Base-by-base conservation (phyloP, 441 rosid genomes). In the Gossypium gossypioides region DNA sequence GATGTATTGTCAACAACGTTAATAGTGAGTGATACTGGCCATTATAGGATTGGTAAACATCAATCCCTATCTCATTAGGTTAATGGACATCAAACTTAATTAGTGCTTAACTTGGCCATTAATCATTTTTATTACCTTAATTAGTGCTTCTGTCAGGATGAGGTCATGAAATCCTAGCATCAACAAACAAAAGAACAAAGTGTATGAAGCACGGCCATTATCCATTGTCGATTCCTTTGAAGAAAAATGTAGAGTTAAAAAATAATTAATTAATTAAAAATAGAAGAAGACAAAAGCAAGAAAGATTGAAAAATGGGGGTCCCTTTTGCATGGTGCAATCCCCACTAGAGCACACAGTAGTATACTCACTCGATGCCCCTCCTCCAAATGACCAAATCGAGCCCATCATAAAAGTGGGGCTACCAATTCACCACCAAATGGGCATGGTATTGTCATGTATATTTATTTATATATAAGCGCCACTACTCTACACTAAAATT, bases 71-170 rank as follows among this genome's bases (percentile, higher is more conserved):
- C 60, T 21, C 60, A 2, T 55, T 55, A 21, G n/a, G 60, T 19
- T 9, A 8, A 3, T 6, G 6, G 13, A 2, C 19, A 8, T 9
- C 29, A 55, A 55, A 55, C 29, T 22, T 56, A 21, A 21, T 56
- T 4, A 56, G 12, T 22, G 24, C 7, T 37, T 19, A 44, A 21
- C 18, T 21, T 1, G 42, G 51, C 27, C 51, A 40, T 63, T 63
- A 40, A 63, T 63, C 51, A 19, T 12, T 42, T 64, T 1, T 42
- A n/a, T 1, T 1, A 50, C 7, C 6, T 50, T 15, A 50, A 50
- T 10, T 46, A 46, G 37, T 64, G 32, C 44, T 25, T 19, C 34
- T 65, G 72, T 77, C 77, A 77, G 34, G 75, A 73, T 77, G 80
- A 77, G 73, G 67, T 67, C 52, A 52, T 37, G 10, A 60, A 37